Base-by-base conservation (phyloP, 129 eudicot genomes). In the Centaurea solstitialis region DNA sequence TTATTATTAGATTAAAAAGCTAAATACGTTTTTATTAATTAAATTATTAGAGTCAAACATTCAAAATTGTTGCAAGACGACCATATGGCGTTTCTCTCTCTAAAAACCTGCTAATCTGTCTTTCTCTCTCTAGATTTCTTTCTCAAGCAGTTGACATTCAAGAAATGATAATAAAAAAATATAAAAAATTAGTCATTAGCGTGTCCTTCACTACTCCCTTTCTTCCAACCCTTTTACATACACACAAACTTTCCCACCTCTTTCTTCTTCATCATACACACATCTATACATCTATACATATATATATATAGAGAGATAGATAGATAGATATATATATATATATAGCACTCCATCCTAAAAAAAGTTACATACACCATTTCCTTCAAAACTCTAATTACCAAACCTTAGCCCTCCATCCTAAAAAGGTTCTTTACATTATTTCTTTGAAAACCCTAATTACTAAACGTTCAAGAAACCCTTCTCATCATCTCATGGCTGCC, bases 161-260 rank as follows among this genome's bases (percentile, higher is more conserved):
- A 53, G 45, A 64, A 37, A 17, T 1, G 67, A 78, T 68, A 0
- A 26, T 26, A 26, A 0, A 2, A 66, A 53, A 33, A 77, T 28
- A 57, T 6, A 57, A 17, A 33, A 30, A 30, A 30, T 30, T 37
- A 76, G 72, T 76, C 88, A 24, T 67, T 85, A 22, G 86, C 88
- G 86, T 81, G 88, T 11, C 72, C 5, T 38, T 24, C 86, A 81
- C 88, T 79, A 72, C 72, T 81, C 79, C 61, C 13, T 38, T 80
- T 28, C 75, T 75, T 78, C 85, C 84, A 28, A 80, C 70, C 84
- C 74, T 76, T 84, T 80, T 75, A 78, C 88, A 75, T n/a, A n/a
- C 65, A 18, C 74, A 57, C 70, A 75, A 66, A 69, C 38, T 67
- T 24, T 68, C n/a, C 65, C 13, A 61, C 70, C 22, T 74, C 74